Evolutionary conservation across 1,284 basidiomycete genomes (phyloP), one percentile per base, ranked within the genome.

Genomic region (Apiotrichum domesticum): DNA sequence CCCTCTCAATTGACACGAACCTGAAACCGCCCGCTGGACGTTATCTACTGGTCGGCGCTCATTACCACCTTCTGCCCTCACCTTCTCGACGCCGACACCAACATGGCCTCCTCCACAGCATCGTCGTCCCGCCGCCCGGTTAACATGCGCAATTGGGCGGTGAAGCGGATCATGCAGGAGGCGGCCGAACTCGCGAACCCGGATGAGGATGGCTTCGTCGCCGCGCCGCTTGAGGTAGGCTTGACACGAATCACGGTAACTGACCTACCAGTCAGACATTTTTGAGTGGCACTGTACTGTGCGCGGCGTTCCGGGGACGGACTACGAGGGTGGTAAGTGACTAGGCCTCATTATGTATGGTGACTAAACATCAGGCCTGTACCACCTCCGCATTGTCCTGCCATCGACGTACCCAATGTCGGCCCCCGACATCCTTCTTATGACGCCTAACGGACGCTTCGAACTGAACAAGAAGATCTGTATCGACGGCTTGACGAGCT

Each of bases 401-500:
- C 94, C 94, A 3, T 84, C 91, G 49, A 90, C 91, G 77, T 97
- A 96, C 70, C 94, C 94, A 35, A 95, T 97, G 78, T 84, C 89
- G 58, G 91, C 94, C 14, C 94, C 94, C 13, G 88, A 91, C 51
- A 85, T 98, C 68, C 87, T 95, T 83, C 84, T 97, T 78, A 83
- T 98, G 51, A 98, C 94, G 6, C 94, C 94, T 4, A 96, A 90
- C 68, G 94, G 94, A 14, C 84, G 94, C 43, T 98, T 96, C 72
- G 93, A 97, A 77, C 80, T 93, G 48, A 91, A 94, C 72, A 93
- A 91, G 61, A 96, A 96, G 92, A 91, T 95, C 59, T 94, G 91
- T 72, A 94, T 94, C 67, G 76, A 78, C 53, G 93, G 90, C 67
- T 88, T 94, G 70, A 94, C 90, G 10, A 90, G 82, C 62, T 93